These are phyloP conservation scores for Allantophomopsis lycopodina DNA, from an alignment of 2,329 filamentous ascomycete genomes.

Conservation along the genomic window DNA sequence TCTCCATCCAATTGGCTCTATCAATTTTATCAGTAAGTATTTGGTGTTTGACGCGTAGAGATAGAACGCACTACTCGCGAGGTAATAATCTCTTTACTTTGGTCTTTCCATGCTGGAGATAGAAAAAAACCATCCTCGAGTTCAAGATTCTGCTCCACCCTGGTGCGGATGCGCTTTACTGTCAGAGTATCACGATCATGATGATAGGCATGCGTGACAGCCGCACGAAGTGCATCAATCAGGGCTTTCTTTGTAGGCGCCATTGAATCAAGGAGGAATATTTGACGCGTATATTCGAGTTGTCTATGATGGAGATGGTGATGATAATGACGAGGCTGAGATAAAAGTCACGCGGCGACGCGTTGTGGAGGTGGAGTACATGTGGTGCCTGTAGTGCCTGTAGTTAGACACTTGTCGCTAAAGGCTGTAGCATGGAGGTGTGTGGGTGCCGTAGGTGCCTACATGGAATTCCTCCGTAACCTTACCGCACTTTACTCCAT, in stretches of 20 bases:
- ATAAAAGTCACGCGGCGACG: no score
- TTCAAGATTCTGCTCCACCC: conserved; percentile 31
- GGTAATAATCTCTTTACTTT: conserved; percentile 44
- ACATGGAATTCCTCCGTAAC: no score
- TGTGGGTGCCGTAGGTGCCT: no score
- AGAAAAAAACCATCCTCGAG: conserved; percentile 38
- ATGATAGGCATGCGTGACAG: background rate
- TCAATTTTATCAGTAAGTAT: conserved; percentile 1
- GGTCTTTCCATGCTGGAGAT: conserved; percentile 36
- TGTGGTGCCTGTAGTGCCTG: no score
- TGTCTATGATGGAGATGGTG: no score
- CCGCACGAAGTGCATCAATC: background rate
- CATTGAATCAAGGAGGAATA: background rate
- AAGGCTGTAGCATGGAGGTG: no score
- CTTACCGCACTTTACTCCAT: no score
- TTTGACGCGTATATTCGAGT: no score
- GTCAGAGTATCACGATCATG: conserved; percentile 30
- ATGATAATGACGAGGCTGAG: no score
- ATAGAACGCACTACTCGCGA: conserved; percentile 32
- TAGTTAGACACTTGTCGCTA: no score
- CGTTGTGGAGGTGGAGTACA: no score
- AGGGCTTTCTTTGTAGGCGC: background rate
- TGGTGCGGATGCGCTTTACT: conserved; percentile 41
- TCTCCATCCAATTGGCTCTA: conserved; percentile 3
- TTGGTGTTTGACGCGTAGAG: no score